Percentiles rank a stretch among this genome's conserved stretches.
phyloP scores from a whole-genome alignment of 148 eudicot genomes.

The Persicaria maculosa region DNA sequence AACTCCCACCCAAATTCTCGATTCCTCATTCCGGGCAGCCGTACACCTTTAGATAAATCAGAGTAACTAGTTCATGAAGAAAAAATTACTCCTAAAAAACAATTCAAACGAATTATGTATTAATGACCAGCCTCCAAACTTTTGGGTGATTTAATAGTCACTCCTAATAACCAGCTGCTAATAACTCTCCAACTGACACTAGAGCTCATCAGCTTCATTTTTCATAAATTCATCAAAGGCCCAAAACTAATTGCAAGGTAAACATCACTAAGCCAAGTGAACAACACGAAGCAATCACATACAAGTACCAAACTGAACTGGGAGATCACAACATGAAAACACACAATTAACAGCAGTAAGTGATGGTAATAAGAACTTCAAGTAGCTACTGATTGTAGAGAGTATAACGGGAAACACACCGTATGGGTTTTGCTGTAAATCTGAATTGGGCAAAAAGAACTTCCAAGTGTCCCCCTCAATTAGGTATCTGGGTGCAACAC shows the following conservation, averaged over 20 bases:
- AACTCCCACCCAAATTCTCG: background rate
- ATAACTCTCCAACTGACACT: background rate
- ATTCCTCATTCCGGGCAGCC: background rate
- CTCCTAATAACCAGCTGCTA: background rate
- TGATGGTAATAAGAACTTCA: no score
- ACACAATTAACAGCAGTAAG: no score
- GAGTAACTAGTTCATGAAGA: background rate
- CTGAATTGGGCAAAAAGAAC: background rate
- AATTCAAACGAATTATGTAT: background rate
- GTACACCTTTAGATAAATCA: background rate
- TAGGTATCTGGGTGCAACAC: slow-evolving; percentile 1
- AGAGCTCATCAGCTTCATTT: background rate
- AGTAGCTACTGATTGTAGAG: background rate
- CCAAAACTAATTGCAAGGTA: background rate
- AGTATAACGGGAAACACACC: background rate
- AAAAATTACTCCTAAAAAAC: background rate
- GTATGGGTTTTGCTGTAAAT: background rate
- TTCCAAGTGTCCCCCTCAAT: background rate
- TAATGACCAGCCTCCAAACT: background rate
- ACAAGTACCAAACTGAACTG: background rate
- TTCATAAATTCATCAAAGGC: background rate
- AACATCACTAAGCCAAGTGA: background rate
- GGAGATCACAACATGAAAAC: background rate
- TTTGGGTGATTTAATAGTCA: background rate
- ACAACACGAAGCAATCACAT: background rate